A percentile compares a stretch with the other conserved stretches of the same genome.
Conservation (phyloP, 345 rosid genomes). For the Moringa oleifera region DNA sequence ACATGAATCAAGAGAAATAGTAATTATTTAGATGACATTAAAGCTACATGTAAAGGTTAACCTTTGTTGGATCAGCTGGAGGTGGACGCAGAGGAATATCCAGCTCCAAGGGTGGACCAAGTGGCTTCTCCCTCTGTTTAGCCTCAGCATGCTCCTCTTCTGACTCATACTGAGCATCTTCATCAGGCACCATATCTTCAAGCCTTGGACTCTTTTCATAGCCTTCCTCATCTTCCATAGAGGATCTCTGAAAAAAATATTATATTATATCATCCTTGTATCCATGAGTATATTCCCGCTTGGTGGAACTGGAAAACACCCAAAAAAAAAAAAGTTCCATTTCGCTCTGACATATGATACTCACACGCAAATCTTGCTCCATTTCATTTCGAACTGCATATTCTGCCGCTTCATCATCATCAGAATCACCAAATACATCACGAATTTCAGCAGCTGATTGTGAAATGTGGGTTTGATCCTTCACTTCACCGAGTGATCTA, state of each 20-base stretch:
- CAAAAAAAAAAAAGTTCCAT: neutral
- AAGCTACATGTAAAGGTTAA: constrained; percentile 14
- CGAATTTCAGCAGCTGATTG: constrained; percentile 83
- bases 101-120: constrained; percentile 86
- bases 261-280: constrained; percentile 9
- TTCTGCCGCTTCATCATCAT: constrained; percentile 79
- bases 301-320: constrained; percentile 1
- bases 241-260: constrained; percentile 46
- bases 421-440: constrained; percentile 97
- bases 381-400: constrained; percentile 63
- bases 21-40: neutral
- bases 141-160: constrained; percentile 77
- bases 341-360: constrained; percentile 22
- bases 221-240: constrained; percentile 75
- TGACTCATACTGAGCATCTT: constrained; percentile 71
- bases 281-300: neutral
- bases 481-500: constrained; percentile 60
- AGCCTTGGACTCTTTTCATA: constrained; percentile 65
- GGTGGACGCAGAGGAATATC: constrained; percentile 80
- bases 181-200: constrained; percentile 74
- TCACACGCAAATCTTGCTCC: constrained; percentile 62
- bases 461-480: constrained; percentile 50
- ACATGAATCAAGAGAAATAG: neutral
- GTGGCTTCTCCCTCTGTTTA: constrained; percentile 77
- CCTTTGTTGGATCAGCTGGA: constrained; percentile 82